Base-by-base conservation (phyloP, 306 rosid species). In the Pachyrhizus erosus region DNA sequence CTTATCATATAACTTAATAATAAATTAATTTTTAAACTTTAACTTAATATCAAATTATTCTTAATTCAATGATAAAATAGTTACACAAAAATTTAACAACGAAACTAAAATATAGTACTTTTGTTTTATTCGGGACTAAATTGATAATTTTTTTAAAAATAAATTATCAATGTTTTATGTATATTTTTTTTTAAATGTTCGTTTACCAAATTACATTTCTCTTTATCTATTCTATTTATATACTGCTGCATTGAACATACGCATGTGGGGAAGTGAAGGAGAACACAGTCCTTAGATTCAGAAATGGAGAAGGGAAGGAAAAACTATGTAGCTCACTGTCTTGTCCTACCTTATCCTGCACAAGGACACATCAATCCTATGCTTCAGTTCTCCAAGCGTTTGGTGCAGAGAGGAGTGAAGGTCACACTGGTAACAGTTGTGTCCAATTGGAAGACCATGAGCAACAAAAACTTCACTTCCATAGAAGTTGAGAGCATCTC, bases 361-460 rank as follows among this genome's bases (percentile, higher is more conserved):
- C 89, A 86, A 78, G 88, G 91, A 8, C 91, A 88, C 66, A 39
- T 88, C 1, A 86, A 78, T 37, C 91, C 91, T 2, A 23, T 86
- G 83, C 75, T 84, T 70, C 87, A 88, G 33, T 86, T 88, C 80
- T 70, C 85, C n/a, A 88, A 86, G 69, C 83, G 86, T 31, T 65
- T 88, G 57, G n/a, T 20, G 6, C 83, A 78, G 52, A 88, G 66
- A 86, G 79, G 87, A 69, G 60, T 86, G 12, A 84, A 71, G 31
- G 65, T 57, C 48, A 88, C 89, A 11, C 78, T 88, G 3, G 86
- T 75, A 23, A 64, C 70, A 6, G 46, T 87, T 40, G 77, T 37
- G 18, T 88, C 49, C 55, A 12, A 78, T 14, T 67, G 54, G 77
- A 84, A 75, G 0, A 14, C 23, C 4, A 75, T 2, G 33, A 61